Evolutionary conservation across 345 rosid genomes (phyloP).

Genomic region (Camelina hispida): DNA sequence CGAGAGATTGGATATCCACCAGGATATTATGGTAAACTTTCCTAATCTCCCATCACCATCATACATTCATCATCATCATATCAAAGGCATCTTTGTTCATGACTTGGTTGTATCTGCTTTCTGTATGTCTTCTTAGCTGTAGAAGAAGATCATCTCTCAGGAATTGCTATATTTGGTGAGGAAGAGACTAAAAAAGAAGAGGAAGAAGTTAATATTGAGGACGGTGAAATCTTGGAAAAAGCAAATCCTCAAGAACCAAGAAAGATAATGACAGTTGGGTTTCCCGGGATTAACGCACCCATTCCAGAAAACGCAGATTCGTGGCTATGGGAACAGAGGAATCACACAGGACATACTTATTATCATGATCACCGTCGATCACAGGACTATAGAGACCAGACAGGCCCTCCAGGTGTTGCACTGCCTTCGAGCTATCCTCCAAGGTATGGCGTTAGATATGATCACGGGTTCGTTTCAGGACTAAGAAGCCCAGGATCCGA

Average conservation of each 20-base stretch:
- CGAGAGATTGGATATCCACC: conserved; percentile 96
- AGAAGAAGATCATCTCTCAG: conserved; percentile 70
- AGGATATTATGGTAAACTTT: conserved; percentile 76
- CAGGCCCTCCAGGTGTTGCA: conserved; percentile 62
- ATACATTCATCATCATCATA: conserved; percentile 15
- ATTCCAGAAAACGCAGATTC: conserved; percentile 78
- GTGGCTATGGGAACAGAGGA: conserved; percentile 44
- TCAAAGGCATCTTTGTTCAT: neutral
- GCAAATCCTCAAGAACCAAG: conserved; percentile 43
- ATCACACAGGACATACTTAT: conserved; percentile 47
- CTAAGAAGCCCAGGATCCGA: conserved; percentile 43
- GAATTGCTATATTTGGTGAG: conserved; percentile 78
- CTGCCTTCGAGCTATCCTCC: conserved; percentile 65
- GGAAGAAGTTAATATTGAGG: conserved; percentile 59
- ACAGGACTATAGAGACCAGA: conserved; percentile 49
- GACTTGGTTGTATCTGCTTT: conserved; percentile 4
- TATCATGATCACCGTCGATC: conserved; percentile 51
- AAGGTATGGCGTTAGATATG: conserved; percentile 54
- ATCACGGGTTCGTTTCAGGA: conserved; percentile 41
- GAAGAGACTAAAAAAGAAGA: conserved; percentile 54
- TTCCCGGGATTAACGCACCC: conserved; percentile 90
- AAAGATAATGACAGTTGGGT: conserved; percentile 64
- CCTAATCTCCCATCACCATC: neutral
- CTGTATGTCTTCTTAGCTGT: conserved; percentile 48
- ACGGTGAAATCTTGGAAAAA: conserved; percentile 67